phyloP scores from a whole-genome alignment of 176 grass and related monocot genomes.

The Hordeum marinum region DNA sequence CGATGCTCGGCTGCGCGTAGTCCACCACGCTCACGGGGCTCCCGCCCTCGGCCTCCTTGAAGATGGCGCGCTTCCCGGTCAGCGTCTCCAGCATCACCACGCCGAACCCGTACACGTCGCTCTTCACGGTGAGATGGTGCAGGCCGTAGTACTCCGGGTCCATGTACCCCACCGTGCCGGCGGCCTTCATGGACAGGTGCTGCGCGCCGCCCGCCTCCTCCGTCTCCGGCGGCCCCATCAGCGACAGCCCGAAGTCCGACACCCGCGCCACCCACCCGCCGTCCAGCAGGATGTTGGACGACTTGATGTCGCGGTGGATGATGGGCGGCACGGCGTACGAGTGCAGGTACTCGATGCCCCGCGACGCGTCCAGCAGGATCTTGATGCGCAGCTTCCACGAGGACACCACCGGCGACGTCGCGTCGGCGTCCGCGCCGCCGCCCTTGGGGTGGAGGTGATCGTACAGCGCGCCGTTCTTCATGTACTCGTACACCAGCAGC shows the following conservation, averaged over 20 bases:
- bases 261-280: conserved; percentile 66
- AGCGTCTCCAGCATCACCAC: conserved; percentile 90
- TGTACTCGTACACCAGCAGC: conserved; percentile 89
- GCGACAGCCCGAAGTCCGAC: conserved; percentile 86
- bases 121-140: conserved; percentile 88
- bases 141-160: conserved; percentile 97
- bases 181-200: conserved; percentile 53
- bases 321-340: conserved; percentile 95
- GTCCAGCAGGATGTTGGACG: conserved; percentile 92
- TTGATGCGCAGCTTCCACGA: conserved; percentile 89
- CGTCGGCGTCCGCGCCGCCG: background rate
- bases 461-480: conserved; percentile 90
- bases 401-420: conserved; percentile 34
- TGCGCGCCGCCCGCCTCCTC: background rate
- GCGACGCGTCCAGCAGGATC: conserved; percentile 74
- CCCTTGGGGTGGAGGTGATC: conserved; percentile 81
- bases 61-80: conserved; percentile 71
- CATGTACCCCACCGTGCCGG: conserved; percentile 94
- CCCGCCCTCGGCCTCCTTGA: conserved; percentile 54
- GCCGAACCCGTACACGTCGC: conserved; percentile 88
- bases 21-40: conserved; percentile 66
- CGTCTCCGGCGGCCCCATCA: conserved; percentile 46
- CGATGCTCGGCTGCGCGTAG: conserved; percentile 50
- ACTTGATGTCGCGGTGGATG: conserved; percentile 99
- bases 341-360: conserved; percentile 94